Evolutionary conservation across 805 yeast genomes (phyloP), one percentile per base, ranked within the genome.

Genomic region (Ogataea degrootiae): DNA sequence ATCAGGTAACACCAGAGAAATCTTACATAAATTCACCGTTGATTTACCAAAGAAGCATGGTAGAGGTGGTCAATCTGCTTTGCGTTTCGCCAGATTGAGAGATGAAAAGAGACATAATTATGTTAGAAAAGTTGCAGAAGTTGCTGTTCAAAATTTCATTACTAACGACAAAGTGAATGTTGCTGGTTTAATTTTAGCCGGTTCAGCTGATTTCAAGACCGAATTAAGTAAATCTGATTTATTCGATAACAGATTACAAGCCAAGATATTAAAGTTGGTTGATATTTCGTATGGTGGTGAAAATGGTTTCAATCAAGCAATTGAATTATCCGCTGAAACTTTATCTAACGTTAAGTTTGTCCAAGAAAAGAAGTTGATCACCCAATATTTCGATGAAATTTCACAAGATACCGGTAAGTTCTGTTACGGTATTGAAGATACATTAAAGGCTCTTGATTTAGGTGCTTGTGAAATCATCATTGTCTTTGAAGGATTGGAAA

Each of bases 41-140:
- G 99, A 94, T 70, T 77, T 94, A 61, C 99, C 99, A 61, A 94
- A 94, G 77, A 94, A 94, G 88, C 99, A 94, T 77, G 99, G 99
- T 64, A 87, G 99, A 80, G 99, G 99, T 87, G 99, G 99, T 85
- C 99, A 94, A 76, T 94, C 99, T 53, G 99, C 99, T 40, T 68
- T 94, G 59, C 98, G 99, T 88, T 94, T 94, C 77, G 85, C 97
- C 23, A 91, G 99, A 79, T 79, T 94, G 70, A 87, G 99, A 80
- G 99, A 94, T 61, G 99, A 94, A 73, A 94, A 94, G 70, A 89
- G 99, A 76, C 99, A 94, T 71, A 94, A 94, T 70, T 94, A 94
- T 73, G 95, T 94, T 52, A 82, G 99, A 73, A 94, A 94, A 66
- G 99, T 94, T 42, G 96, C 98, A 43, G 99, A 94, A 75, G 92